These are phyloP conservation scores for Populus ilicifolia DNA, from an alignment of 345 rosid species.

Conservation along the genomic window DNA sequence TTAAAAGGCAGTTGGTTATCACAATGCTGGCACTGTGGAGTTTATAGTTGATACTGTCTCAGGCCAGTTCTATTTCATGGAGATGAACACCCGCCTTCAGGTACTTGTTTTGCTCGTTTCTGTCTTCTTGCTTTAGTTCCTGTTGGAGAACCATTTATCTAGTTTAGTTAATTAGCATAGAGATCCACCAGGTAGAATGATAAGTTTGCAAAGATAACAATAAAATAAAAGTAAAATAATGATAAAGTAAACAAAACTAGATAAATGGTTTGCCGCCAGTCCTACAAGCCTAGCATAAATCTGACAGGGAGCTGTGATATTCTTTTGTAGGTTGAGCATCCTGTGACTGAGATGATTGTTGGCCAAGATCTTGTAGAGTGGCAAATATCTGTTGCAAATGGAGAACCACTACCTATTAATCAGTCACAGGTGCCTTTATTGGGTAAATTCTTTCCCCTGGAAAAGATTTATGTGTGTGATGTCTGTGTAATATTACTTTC, in stretches of 20 bases:
- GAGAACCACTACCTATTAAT: constrained; percentile 72
- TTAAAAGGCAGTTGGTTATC: constrained; percentile 86
- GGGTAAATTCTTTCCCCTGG: constrained; percentile 38
- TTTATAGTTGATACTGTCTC: constrained; percentile 78
- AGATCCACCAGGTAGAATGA: too few species aligned
- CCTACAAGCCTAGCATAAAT: constrained; percentile 7
- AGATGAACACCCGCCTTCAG: constrained; percentile 97
- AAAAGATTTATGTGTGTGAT: background rate
- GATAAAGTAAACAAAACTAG: too few species aligned
- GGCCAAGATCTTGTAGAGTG: constrained; percentile 97
- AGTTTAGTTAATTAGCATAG: too few species aligned
- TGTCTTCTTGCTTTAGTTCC: background rate
- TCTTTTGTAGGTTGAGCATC: constrained; percentile 81
- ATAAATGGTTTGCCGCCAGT: too few species aligned
- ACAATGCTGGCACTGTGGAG: constrained; percentile 97
- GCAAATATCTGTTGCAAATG: constrained; percentile 92
- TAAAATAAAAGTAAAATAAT: too few species aligned
- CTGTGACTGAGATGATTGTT: constrained; percentile 97
- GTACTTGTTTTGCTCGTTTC: constrained; percentile 31
- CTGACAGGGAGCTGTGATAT: constrained; percentile 11
- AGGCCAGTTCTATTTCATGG: constrained; percentile 87
- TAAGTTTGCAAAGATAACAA: too few species aligned
- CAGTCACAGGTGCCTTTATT: constrained; percentile 71
- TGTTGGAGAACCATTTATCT: too few species aligned
- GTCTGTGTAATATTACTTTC: background rate